These are phyloP conservation scores for Drechslerella stenobrocha DNA, from an alignment of 2,329 filamentous ascomycete species.

Conservation along the genomic window DNA sequence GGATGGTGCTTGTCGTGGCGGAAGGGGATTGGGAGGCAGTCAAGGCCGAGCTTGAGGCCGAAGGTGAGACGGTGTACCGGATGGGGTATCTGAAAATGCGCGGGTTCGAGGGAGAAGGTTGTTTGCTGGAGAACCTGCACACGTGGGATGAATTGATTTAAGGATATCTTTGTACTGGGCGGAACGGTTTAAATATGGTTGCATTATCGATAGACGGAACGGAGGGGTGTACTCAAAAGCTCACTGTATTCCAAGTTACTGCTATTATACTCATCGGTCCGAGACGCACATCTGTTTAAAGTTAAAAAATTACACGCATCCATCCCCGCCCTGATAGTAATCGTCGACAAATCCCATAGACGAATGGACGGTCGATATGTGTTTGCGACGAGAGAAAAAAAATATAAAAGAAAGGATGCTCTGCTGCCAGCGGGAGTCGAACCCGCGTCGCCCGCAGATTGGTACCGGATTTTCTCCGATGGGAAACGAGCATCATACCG, in stretches of 20 bases:
- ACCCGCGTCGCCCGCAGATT: conserved; percentile 15
- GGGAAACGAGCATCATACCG: conserved; percentile 17
- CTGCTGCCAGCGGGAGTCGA: conserved; percentile 15
- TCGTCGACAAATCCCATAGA: neutral
- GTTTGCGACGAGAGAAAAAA: neutral
- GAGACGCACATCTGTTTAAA: neutral
- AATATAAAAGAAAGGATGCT: neutral
- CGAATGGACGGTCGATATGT: neutral
- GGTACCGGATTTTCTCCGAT: conserved; percentile 11
- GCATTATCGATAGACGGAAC: no score
- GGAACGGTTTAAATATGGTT: no score
- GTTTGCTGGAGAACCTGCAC: conserved; percentile 49
- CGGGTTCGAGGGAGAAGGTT: conserved; percentile 54
- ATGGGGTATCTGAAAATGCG: conserved; percentile 72
- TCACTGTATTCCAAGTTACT: neutral
- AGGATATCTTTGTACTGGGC: neutral
- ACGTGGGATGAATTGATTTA: conserved; percentile 46
- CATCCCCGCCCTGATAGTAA: no score
- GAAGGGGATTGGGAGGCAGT: conserved; percentile 66
- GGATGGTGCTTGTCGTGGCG: conserved; percentile 86
- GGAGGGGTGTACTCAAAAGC: neutral
- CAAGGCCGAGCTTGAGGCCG: conserved; percentile 63
- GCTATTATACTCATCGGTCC: neutral
- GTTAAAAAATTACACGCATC: no score
- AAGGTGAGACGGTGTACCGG: conserved; percentile 75